A percentile compares a stretch with the other conserved stretches of the same genome.
phyloP scores from a whole-genome alignment of 148 eudicot genomes.

The Cornus controversa region DNA sequence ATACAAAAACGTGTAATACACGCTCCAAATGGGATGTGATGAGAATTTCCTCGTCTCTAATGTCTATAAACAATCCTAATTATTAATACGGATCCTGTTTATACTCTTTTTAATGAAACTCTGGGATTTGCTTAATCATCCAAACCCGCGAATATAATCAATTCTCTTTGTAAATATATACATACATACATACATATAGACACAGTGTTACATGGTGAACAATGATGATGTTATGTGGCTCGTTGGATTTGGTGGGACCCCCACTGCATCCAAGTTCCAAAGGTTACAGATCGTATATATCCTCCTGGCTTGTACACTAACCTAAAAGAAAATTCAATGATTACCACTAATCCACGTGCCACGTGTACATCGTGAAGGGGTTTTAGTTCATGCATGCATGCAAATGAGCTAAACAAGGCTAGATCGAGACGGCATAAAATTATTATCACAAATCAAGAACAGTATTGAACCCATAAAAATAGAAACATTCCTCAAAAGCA shows the following conservation, averaged over 20 bases:
- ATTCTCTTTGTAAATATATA: neutral
- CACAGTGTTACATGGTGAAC: neutral
- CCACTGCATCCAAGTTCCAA: slow-evolving; percentile 21
- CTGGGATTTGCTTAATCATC: slow-evolving; percentile 34
- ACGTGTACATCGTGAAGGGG: slow-evolving; percentile 38
- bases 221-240: slow-evolving; percentile 30
- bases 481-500: slow-evolving; percentile 58
- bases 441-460: slow-evolving; percentile 15
- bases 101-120: slow-evolving; percentile 12
- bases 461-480: slow-evolving; percentile 34
- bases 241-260: slow-evolving; percentile 46
- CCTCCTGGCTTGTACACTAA: neutral
- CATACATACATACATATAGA: neutral
- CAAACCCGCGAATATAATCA: slow-evolving; percentile 10
- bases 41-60: slow-evolving; percentile 9
- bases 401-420: slow-evolving; percentile 6
- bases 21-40: neutral
- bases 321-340: slow-evolving; percentile 20
- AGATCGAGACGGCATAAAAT: slow-evolving; percentile 1
- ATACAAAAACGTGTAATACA: neutral
- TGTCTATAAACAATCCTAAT: slow-evolving; percentile 16
- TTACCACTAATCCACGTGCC: slow-evolving; percentile 41
- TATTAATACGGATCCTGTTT: slow-evolving; percentile 1
- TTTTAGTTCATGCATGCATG: slow-evolving; percentile 39
- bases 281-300: neutral